phyloP scores from a whole-genome alignment of 2,329 filamentous ascomycete genomes.

The Aspergillus ochraceus region DNA sequence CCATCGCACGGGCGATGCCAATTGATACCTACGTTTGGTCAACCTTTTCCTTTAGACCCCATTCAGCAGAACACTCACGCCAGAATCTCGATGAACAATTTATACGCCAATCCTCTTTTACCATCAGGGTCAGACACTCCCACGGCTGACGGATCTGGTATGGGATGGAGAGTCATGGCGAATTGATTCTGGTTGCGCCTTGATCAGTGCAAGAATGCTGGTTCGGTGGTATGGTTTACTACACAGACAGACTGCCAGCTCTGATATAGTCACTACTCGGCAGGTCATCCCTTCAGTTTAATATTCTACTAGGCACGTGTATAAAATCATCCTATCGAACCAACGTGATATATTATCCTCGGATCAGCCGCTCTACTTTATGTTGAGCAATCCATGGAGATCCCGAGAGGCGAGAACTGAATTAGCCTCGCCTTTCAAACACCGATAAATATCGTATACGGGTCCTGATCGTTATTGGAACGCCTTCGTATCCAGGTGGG shows the following conservation, averaged over 20 bases:
- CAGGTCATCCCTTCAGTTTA: not conserved
- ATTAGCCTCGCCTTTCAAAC: not conserved
- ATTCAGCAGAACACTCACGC: constrained; percentile 21
- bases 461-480: not conserved
- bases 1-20: constrained; percentile 30
- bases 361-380: not conserved
- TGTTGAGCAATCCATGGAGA: not conserved
- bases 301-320: not conserved
- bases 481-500: not conserved
- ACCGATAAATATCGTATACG: not conserved
- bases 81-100: constrained; percentile 29
- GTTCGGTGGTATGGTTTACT: not conserved
- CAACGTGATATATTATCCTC: not conserved
- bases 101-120: constrained; percentile 18
- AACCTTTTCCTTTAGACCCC: not conserved
- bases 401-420: not conserved
- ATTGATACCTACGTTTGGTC: constrained; percentile 23
- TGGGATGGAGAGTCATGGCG: constrained; percentile 3
- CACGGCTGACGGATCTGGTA: not conserved
- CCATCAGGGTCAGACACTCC: not conserved
- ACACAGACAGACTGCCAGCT: not conserved
- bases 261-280: not conserved
- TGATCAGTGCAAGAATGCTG: not conserved
- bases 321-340: not conserved
- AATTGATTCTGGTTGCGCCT: too few species aligned